Evolutionary conservation across 768 basidiomycete genomes (phyloP).

Genomic region (Lactarius sp.): DNA sequence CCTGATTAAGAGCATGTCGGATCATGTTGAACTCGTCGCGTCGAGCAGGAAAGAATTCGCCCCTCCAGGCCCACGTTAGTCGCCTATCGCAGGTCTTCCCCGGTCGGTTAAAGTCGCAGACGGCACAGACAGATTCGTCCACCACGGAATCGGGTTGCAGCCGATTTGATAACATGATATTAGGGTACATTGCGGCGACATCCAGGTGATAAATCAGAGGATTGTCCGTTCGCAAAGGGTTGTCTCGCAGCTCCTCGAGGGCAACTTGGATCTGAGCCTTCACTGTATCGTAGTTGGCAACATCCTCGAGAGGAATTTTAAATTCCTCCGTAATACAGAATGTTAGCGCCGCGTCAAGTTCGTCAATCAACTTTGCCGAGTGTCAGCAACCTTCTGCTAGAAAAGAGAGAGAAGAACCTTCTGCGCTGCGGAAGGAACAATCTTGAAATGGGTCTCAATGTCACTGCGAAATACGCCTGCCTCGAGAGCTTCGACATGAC

Average conservation of each 20-base stretch:
- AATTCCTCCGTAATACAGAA: conserved; percentile 89
- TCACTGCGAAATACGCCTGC: conserved; percentile 98
- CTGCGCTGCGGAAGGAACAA: conserved; percentile 82
- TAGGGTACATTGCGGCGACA: conserved; percentile 99
- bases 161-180: conserved; percentile 99
- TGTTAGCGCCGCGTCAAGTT: conserved; percentile 85
- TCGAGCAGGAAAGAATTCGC: conserved; percentile 96
- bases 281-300: conserved; percentile 95
- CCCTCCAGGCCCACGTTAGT: conserved; percentile 97
- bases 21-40: conserved; percentile 99
- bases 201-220: conserved; percentile 98
- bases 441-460: conserved; percentile 91
- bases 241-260: conserved; percentile 87
- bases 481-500: conserved; percentile 97
- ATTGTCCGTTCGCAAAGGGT: conserved; percentile 81
- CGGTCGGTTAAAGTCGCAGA: conserved; percentile 96
- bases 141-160: conserved; percentile 98
- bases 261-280: conserved; percentile 70
- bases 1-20: conserved; percentile 92
- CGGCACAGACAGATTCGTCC: conserved; percentile 93
- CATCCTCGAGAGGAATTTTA: conserved; percentile 66
- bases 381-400: conserved; percentile 9
- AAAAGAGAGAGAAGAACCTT: conserved; percentile 45
- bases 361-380: conserved; percentile 71
- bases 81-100: conserved; percentile 92